A percentile compares a stretch with the other conserved stretches of the same genome.
Evolutionary conservation across 805 yeast genomes (phyloP).

Genomic region (Pichia paraexigua): DNA sequence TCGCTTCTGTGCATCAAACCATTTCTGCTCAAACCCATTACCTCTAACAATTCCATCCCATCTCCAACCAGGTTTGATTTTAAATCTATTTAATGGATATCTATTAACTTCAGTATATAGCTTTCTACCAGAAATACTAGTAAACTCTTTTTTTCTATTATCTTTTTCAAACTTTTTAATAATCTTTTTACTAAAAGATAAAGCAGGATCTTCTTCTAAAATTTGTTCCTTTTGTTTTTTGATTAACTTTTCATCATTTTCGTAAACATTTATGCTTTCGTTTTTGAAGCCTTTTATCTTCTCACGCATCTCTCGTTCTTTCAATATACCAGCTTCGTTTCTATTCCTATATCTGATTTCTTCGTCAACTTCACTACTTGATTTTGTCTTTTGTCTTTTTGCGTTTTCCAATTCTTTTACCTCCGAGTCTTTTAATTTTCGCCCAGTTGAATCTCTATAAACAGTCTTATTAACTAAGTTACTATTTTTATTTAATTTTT

Average conservation of each 20-base stretch:
- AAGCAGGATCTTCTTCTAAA: conserved; percentile 59
- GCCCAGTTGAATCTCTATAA: conserved; percentile 57
- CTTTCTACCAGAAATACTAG: conserved; percentile 41
- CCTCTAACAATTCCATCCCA: conserved; percentile 94
- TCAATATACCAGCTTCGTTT: conserved; percentile 34
- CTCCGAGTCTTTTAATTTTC: conserved; percentile 17
- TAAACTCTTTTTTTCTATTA: conserved; percentile 9
- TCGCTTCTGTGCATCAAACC: conserved; percentile 32
- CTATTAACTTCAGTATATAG: conserved; percentile 39
- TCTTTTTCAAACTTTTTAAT: conserved; percentile 13
- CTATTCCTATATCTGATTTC: conserved; percentile 26
- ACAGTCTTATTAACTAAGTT: conserved; percentile 30
- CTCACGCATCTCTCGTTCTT: conserved; percentile 29
- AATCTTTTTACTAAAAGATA: conserved; percentile 32
- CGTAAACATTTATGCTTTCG: conserved; percentile 25
- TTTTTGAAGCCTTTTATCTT: conserved; percentile 22
- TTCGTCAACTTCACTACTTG: conserved; percentile 20
- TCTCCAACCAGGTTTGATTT: conserved; percentile 65
- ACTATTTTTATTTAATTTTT: conserved; percentile 7
- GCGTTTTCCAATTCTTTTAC: background rate
- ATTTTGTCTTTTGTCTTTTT: conserved; percentile 7
- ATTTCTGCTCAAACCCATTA: conserved; percentile 71
- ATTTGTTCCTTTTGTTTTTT: conserved; percentile 25
- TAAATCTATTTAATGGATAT: conserved; percentile 64
- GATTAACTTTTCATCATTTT: conserved; percentile 34